Evolutionary conservation across 148 eudicot genomes (phyloP), one percentile per base, ranked within the genome.

Genomic region (Tetragonia tetragonoides): DNA sequence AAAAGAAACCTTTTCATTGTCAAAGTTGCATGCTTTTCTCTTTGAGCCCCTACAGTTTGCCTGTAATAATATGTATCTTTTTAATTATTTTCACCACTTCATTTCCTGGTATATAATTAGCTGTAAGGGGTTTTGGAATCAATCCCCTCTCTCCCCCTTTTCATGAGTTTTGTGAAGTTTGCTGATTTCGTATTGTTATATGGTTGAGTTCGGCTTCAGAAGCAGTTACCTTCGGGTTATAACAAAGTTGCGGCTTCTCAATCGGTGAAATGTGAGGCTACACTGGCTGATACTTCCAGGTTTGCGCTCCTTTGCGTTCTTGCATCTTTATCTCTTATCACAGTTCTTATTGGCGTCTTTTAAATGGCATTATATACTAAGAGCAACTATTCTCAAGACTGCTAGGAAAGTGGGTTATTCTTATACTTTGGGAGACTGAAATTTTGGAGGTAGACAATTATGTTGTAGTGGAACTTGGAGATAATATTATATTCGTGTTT

Each of bases 241-340:
- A 63, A 21, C 61, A 75, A 49, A 68, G 76, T 53, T 21, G 72
- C 42, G 54, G 68, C 75, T 15, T 38, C 66, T 38, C 9, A 57
- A 16, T 63, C 54, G 18, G 44, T 42, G 24, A 83, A 85, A 85
- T 87, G 82, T 53, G 73, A 18, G 53, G 83, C 83, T 70, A 70
- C 65, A 51, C 42, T 77, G 70, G 59, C 84, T 17, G 77, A 62
- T n/a, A 63, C 70, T 47, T 23, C 40, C 38, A 57, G 82, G 81
- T 64, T 34, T 62, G 68, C 44, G 17, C 18, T 54, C 16, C 73
- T 12, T 56, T 10, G 24, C 1, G 17, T 69, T 9, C 39, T 12
- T 56, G 73, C 51, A 2, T 6, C 4, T 37, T 54, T 11, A 12
- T 54, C 34, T 54, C 7, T 65, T 77, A 38, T 38, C n/a, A 10